A percentile compares a stretch with the other conserved stretches of the same genome.
These are phyloP conservation scores for Flaveria floridana DNA, from an alignment of 140 eudicot genomes.

Conservation along the genomic window DNA sequence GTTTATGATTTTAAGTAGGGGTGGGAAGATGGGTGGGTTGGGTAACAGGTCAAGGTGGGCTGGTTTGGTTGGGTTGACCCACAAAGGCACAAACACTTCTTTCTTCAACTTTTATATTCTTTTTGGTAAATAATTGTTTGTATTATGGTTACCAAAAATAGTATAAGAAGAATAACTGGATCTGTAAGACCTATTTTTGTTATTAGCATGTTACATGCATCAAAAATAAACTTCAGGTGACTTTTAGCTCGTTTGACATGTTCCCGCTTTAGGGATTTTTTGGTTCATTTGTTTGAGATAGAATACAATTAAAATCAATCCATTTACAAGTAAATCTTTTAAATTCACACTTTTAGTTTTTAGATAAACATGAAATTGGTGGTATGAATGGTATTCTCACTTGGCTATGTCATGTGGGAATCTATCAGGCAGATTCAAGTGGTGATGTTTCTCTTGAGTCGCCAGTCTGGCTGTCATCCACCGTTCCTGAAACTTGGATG, in stretches of 20 bases:
- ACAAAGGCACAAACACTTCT: neutral
- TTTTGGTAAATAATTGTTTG: neutral
- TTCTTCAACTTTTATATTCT: neutral
- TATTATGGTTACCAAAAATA: neutral
- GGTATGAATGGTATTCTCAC: constrained; percentile 23
- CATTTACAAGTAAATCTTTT: neutral
- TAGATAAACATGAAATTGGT: neutral
- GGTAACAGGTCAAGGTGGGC: neutral
- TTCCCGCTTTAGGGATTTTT: neutral
- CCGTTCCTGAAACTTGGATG: constrained; percentile 77
- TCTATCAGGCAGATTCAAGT: constrained; percentile 59
- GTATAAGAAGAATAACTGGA: neutral
- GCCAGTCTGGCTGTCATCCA: constrained; percentile 69
- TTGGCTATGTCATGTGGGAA: constrained; percentile 28
- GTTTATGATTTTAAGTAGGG: constrained; percentile 17
- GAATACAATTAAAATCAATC: neutral
- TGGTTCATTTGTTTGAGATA: neutral
- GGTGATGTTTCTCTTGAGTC: constrained; percentile 35
- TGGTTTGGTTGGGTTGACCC: constrained; percentile 1
- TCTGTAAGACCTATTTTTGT: neutral
- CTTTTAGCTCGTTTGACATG: neutral
- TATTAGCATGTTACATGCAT: neutral
- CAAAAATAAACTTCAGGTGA: neutral
- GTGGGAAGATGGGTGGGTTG: constrained; percentile 12
- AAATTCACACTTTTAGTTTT: neutral